These are phyloP conservation scores for Calocera viscosa DNA, from an alignment of 768 basidiomycete genomes.

Conservation along the genomic window DNA sequence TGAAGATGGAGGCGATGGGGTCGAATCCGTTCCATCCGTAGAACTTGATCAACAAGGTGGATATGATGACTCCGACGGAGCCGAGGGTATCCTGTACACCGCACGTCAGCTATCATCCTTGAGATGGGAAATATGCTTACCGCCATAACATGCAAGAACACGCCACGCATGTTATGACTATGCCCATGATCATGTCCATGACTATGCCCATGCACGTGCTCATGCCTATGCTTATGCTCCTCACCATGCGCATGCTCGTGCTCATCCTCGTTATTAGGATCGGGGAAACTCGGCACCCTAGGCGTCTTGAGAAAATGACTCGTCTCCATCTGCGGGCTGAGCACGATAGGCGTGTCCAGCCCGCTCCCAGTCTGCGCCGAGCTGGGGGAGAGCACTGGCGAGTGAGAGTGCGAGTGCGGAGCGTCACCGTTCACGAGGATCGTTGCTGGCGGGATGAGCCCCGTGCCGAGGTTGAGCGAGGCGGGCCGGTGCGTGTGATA, in stretches of 20 bases:
- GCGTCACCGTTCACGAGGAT: constrained; percentile 10
- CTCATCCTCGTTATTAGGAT: constrained; percentile 17
- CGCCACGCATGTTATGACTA: constrained; percentile 97
- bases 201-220: constrained; percentile 7
- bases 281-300: background rate
- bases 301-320: constrained; percentile 5
- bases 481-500: constrained; percentile 22
- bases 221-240: constrained; percentile 15
- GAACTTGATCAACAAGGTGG: constrained; percentile 84
- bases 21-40: constrained; percentile 99
- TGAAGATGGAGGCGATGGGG: constrained; percentile 93
- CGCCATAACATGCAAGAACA: constrained; percentile 86
- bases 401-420: constrained; percentile 23
- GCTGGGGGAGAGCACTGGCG: constrained; percentile 20
- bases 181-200: constrained; percentile 48
- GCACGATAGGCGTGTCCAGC: background rate
- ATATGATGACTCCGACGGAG: constrained; percentile 94
- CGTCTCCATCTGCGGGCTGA: background rate
- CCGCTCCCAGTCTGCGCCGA: background rate
- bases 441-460: background rate
- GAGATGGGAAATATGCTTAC: constrained; percentile 33
- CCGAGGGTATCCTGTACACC: constrained; percentile 72
- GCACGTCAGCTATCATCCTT: background rate
- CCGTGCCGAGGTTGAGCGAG: constrained; percentile 15
- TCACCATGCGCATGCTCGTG: constrained; percentile 20